Evolutionary conservation across 164 flowering plant species (phyloP), one percentile per base, ranked within the genome.

Genomic region (Chimonanthus salicifolius): DNA sequence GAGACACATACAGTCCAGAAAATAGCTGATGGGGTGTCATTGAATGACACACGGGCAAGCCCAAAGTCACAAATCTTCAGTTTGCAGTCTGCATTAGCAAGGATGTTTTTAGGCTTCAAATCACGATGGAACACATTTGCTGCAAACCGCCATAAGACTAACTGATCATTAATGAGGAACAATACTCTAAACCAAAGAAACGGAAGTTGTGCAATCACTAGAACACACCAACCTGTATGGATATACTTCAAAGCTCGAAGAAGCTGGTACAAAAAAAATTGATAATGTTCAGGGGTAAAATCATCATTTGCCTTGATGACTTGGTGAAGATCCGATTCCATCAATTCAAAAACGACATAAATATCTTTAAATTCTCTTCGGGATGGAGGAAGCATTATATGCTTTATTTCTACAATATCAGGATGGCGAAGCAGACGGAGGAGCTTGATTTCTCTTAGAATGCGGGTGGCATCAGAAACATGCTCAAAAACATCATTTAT

Each of bases 61-160:
- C 98, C 98, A 79, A 94, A 92, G 82, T 94, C 98, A 83, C 98
- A 94, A 46, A 94, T 87, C 88, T 94, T 94, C 79, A 94, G 69
- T 75, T 92, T 92, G 94, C 97, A 94, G 79, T 94, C 97, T 1
- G 97, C 90, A 86, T 94, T 94, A 70, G 97, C 97, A 72, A 94
- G 92, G 18, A 94, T 90, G 73, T 94, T 94, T 78, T 88, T 90
- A 13, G 98, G 98, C 83, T 94, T 94, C 72, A 94, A 78, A 81
- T 94, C 98, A 50, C 98, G 83, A 78, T 94, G 98, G 75, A 89
- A 92, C 58, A 94, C 98, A 83, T 93, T 85, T 49, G 91, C 98
- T 93, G 90, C 80, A 81, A 71, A 78, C 49, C 64, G 66, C 16
- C 21, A 74, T 11, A 0, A 54, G 5, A 60, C n/a, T 21, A 75